These are phyloP conservation scores for Hypsizygus marmoreus DNA, from an alignment of 768 basidiomycete species.

Conservation along the genomic window DNA sequence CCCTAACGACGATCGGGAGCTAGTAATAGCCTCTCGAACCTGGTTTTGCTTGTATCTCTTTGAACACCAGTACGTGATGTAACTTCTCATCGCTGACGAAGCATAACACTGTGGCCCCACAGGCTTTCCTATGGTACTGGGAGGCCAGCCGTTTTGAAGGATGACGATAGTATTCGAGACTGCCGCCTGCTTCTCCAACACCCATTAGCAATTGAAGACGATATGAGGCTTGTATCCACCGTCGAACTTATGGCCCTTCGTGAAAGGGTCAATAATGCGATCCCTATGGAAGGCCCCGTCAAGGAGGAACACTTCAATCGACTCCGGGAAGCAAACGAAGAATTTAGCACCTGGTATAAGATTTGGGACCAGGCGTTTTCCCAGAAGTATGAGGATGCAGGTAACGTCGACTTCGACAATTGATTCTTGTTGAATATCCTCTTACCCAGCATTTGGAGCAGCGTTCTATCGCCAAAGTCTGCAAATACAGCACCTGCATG, in stretches of 20 bases:
- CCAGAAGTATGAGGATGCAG: conserved; percentile 80
- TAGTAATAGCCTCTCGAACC: conserved; percentile 81
- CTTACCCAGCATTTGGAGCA: conserved; percentile 25
- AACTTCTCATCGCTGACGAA: conserved; percentile 1
- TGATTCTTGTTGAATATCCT: background rate
- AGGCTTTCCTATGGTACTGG: conserved; percentile 96
- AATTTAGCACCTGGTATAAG: conserved; percentile 82
- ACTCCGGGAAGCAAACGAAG: conserved; percentile 70
- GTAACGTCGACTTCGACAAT: conserved; percentile 37
- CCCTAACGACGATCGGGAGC: conserved; percentile 65
- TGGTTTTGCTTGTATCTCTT: conserved; percentile 96
- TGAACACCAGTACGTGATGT: conserved; percentile 80
- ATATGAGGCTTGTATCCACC: conserved; percentile 92
- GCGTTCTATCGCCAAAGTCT: conserved; percentile 88
- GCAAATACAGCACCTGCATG: conserved; percentile 86
- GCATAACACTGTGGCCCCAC: background rate
- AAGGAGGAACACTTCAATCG: conserved; percentile 68
- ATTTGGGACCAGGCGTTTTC: conserved; percentile 82
- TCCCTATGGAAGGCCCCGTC: conserved; percentile 80
- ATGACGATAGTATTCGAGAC: conserved; percentile 87
- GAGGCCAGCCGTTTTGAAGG: conserved; percentile 87
- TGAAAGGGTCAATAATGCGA: conserved; percentile 80
- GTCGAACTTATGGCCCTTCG: conserved; percentile 91
- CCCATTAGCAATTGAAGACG: conserved; percentile 87
- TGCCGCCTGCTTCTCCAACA: conserved; percentile 82